Conservation (phyloP, 202 grass and related monocot genomes). For the Setaria italica region DNA sequence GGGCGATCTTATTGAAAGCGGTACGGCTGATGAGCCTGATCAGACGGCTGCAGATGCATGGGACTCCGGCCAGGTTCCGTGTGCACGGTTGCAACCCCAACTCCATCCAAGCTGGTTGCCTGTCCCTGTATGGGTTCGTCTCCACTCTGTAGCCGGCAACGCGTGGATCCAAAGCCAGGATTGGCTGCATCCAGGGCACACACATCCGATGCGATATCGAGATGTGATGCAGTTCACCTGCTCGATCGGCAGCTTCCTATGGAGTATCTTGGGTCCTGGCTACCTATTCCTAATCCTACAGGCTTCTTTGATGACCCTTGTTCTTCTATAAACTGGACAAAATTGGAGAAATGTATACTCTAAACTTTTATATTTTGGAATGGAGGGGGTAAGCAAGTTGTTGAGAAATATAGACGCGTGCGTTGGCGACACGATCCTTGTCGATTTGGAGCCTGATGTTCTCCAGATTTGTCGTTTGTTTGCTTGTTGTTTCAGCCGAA, state of each 20-base stretch:
- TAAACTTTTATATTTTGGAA: too few relatives aligned
- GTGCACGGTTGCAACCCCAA: background rate
- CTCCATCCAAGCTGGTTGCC: background rate
- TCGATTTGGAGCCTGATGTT: slow-evolving; percentile 6
- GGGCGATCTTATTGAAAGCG: background rate
- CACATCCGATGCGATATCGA: background rate
- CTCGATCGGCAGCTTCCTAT: background rate
- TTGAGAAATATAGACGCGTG: background rate
- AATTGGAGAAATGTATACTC: too few relatives aligned
- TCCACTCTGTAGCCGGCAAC: background rate
- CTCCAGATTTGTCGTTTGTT: background rate
- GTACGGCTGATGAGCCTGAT: background rate
- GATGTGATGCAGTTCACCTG: background rate
- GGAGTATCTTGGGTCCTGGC: background rate
- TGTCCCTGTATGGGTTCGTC: slow-evolving; percentile 23
- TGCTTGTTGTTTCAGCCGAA: background rate
- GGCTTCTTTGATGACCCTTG: background rate
- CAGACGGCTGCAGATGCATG: background rate
- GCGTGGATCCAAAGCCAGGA: slow-evolving; percentile 30
- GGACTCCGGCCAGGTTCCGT: background rate
- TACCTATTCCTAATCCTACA: background rate
- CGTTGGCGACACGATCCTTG: slow-evolving; percentile 13
- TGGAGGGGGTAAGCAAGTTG: too few relatives aligned
- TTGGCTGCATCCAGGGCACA: slow-evolving; percentile 2
- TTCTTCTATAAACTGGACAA: too few relatives aligned